Evolutionary conservation across 495 filamentous ascomycete species (phyloP).

Genomic region (Xylaria intraflava): DNA sequence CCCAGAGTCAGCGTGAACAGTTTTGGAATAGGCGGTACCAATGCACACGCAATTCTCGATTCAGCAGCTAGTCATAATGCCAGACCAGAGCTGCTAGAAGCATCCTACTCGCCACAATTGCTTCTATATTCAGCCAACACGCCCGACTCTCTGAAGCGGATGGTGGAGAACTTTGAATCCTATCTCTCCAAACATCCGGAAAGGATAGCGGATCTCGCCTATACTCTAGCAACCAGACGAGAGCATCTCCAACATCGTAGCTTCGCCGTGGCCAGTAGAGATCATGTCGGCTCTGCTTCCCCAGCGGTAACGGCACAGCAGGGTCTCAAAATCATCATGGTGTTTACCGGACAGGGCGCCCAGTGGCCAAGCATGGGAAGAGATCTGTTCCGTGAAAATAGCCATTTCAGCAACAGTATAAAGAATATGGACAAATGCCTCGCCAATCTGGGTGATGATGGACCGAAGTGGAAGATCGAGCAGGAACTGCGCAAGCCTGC

Average conservation of each 20-base stretch:
- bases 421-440: slow-evolving; percentile 22
- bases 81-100: not conserved
- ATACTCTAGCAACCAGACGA: slow-evolving; percentile 28
- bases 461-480: slow-evolving; percentile 22
- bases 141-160: slow-evolving; percentile 14
- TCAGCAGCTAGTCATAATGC: slow-evolving; percentile 7
- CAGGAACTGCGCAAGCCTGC: slow-evolving; percentile 16
- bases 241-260: slow-evolving; percentile 24
- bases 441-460: slow-evolving; percentile 1
- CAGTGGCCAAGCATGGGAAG: slow-evolving; percentile 48
- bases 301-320: not conserved
- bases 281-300: not conserved
- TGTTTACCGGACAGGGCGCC: slow-evolving; percentile 37
- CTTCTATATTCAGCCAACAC: slow-evolving; percentile 21
- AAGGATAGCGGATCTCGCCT: slow-evolving; percentile 19
- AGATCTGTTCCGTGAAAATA: slow-evolving; percentile 28
- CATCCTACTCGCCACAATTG: slow-evolving; percentile 11
- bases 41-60: slow-evolving; percentile 44
- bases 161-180: slow-evolving; percentile 11
- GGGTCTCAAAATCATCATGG: slow-evolving; percentile 22
- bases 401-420: slow-evolving; percentile 19
- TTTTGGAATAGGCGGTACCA: slow-evolving; percentile 46
- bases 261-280: slow-evolving; percentile 16
- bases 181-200: slow-evolving; percentile 10
- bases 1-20: slow-evolving; percentile 36